Evolutionary conservation across 495 filamentous ascomycete genomes (phyloP).

Genomic region (Tuber melanosporum): DNA sequence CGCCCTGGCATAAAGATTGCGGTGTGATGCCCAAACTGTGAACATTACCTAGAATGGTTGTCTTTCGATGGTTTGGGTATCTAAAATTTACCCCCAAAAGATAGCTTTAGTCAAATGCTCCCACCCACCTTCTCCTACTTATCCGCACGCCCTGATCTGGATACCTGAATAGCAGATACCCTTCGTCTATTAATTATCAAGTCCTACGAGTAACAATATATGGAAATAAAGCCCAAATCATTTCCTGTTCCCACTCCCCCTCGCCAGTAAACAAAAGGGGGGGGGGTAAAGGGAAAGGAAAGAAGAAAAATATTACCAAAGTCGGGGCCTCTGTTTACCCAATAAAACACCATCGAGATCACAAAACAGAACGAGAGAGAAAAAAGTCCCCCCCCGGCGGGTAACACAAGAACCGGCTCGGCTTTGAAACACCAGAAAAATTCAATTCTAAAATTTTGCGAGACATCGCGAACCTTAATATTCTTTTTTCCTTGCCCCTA

Average conservation of each 20-base stretch:
- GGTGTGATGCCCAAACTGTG: background rate
- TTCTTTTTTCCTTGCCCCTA: background rate
- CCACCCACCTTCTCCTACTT: background rate
- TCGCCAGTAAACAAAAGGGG: background rate
- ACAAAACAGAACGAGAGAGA: background rate
- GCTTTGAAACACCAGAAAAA: background rate
- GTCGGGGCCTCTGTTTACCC: background rate
- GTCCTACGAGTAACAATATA: background rate
- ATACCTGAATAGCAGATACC: background rate
- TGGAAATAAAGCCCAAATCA: background rate
- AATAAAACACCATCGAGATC: background rate
- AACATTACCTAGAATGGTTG: background rate
- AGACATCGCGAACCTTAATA: background rate
- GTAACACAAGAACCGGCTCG: background rate
- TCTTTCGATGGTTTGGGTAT: background rate
- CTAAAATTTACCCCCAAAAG: background rate
- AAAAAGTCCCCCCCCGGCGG: background rate
- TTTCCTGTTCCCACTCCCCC: background rate
- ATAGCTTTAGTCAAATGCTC: background rate
- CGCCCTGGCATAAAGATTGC: background rate
- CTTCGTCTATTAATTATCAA: background rate
- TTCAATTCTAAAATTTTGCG: background rate
- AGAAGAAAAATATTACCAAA: background rate
- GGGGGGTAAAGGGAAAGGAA: background rate
- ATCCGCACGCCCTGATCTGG: background rate